A percentile compares a stretch with the other conserved stretches of the same genome.
Conservation (phyloP, 164 flowering plant species). For the Liquidambar formosana region DNA sequence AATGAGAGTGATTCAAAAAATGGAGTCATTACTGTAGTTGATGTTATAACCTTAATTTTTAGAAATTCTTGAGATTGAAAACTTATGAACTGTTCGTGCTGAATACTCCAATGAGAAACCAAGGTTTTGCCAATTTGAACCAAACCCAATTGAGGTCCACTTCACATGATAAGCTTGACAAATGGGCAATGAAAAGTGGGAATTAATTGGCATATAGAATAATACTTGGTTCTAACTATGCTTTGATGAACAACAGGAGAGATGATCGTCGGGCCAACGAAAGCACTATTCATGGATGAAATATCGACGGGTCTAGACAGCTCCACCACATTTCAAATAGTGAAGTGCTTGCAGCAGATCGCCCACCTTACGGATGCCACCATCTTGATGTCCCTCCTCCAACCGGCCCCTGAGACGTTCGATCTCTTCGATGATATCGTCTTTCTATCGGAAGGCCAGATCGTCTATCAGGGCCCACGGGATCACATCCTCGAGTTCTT, state of each 20-base stretch:
- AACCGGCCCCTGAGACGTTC: conserved; percentile 95
- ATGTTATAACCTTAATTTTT: no score
- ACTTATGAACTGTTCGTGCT: no score
- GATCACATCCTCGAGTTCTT: conserved; percentile 79
- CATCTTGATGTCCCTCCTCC: conserved; percentile 85
- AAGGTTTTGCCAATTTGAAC: no score
- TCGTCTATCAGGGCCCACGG: conserved; percentile 91
- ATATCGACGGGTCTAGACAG: conserved; percentile 99
- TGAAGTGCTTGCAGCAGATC: conserved; percentile 92
- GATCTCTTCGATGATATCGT: conserved; percentile 92
- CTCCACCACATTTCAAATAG: conserved; percentile 94
- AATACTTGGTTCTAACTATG: no score
- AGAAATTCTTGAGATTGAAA: no score
- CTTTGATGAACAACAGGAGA: conserved; percentile 57
- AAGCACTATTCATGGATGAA: conserved; percentile 94
- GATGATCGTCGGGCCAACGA: conserved; percentile 97
- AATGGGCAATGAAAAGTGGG: no score
- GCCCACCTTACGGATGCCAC: conserved; percentile 84
- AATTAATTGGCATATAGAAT: no score
- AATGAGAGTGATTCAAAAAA: no score
- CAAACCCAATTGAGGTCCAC: no score
- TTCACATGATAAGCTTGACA: no score
- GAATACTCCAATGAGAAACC: no score
- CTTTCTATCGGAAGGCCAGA: conserved; percentile 84
- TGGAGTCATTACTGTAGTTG: no score